Evolutionary conservation across 352 stramenopile species (phyloP).

Genomic region (Pythium dissimile): DNA sequence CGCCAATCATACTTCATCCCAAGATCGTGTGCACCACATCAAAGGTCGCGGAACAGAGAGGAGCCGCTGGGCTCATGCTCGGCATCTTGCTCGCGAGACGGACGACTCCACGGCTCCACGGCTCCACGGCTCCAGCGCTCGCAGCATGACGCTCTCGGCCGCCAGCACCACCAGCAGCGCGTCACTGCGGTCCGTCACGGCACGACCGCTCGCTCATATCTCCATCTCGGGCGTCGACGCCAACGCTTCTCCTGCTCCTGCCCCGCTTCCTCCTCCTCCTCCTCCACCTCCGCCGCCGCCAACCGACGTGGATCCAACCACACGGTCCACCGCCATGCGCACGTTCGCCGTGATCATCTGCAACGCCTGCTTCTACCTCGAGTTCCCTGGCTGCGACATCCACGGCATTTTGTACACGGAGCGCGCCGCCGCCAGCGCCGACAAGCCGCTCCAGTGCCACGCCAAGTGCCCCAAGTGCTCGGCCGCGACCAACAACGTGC

Average conservation of each 20-base stretch:
- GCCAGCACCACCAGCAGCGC: too few relatives aligned
- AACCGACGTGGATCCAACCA: not conserved
- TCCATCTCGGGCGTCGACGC: constrained; percentile 16
- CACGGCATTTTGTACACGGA: constrained; percentile 84
- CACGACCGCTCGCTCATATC: constrained; percentile 26
- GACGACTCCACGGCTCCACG: constrained; percentile 2
- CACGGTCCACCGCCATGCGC: constrained; percentile 38
- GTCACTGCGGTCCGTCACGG: constrained; percentile 24
- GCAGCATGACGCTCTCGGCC: constrained; percentile 21
- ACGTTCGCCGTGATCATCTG: constrained; percentile 81
- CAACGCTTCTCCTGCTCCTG: not conserved
- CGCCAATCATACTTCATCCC: not conserved
- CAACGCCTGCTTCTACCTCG: constrained; percentile 77
- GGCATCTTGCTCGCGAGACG: constrained; percentile 18
- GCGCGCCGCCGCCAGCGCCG: constrained; percentile 18
- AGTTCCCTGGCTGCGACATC: constrained; percentile 86
- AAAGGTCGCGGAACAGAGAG: constrained; percentile 1
- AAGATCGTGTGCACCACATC: constrained; percentile 4
- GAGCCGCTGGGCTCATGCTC: constrained; percentile 2
- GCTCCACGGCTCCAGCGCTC: not conserved
- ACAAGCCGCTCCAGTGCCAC: constrained; percentile 26
- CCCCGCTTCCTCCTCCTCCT: not conserved
- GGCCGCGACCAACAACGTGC: constrained; percentile 77
- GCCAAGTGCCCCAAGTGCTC: constrained; percentile 84
- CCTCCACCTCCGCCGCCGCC: not conserved